Conservation (phyloP, 1,139 yeast genomes). For the Sugiyamaella neomexicana region DNA sequence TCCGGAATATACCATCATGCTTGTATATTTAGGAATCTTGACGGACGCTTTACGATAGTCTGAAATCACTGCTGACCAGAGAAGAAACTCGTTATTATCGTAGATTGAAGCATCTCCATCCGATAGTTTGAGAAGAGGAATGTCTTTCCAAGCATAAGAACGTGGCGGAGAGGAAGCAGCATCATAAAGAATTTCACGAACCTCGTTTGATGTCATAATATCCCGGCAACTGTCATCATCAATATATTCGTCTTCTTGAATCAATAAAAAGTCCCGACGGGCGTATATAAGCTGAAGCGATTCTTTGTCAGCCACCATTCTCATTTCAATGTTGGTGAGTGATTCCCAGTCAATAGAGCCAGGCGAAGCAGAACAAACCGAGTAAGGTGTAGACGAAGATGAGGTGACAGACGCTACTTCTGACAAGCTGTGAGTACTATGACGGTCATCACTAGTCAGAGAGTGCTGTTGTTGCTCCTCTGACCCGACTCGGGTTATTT, state of each 20-base stretch:
- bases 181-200: constrained; percentile 1
- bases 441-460: neutral
- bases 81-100: constrained; percentile 35
- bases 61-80: constrained; percentile 42
- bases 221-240: constrained; percentile 1
- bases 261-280: constrained; percentile 20
- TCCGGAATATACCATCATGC: constrained; percentile 41
- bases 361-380: neutral
- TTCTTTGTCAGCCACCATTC: constrained; percentile 20
- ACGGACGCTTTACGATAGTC: constrained; percentile 39
- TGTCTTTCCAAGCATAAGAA: constrained; percentile 28
- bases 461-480: no score
- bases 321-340: constrained; percentile 23
- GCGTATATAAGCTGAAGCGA: constrained; percentile 9
- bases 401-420: neutral
- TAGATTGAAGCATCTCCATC: constrained; percentile 21
- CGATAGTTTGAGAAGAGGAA: constrained; percentile 29
- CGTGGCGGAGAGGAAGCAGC: neutral
- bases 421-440: neutral
- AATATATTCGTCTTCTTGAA: constrained; percentile 17
- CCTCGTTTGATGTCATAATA: neutral
- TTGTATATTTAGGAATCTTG: constrained; percentile 38
- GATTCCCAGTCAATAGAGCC: constrained; percentile 23
- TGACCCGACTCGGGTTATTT: neutral
- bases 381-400: neutral